phyloP scores from a whole-genome alignment of 179 eudicot genomes.

The Spinacia oleracea region DNA sequence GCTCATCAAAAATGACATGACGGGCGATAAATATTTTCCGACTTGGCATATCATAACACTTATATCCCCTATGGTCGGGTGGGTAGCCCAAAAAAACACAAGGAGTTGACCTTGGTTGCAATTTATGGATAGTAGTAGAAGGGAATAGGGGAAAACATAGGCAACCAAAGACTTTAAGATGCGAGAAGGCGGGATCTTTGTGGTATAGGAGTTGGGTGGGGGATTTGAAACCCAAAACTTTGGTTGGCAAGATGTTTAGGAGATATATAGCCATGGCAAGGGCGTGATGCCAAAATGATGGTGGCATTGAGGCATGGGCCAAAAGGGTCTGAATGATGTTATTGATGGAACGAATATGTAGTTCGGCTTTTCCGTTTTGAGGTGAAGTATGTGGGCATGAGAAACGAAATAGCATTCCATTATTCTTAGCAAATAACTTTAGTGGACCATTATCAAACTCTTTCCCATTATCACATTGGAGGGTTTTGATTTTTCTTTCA shows the following conservation, averaged over 20 bases:
- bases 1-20: no score
- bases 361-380: background rate
- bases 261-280: no score
- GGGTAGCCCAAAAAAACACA: background rate
- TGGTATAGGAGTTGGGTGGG: background rate
- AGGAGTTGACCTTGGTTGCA: background rate
- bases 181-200: background rate
- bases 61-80: background rate
- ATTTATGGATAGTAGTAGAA: background rate
- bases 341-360: background rate
- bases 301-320: background rate
- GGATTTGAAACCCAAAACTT: background rate
- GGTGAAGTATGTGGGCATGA: background rate
- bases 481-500: no score
- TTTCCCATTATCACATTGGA: background rate
- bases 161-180: background rate
- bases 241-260: no score
- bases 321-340: background rate
- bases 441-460: background rate
- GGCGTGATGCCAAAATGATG: background rate
- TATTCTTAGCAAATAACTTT: background rate
- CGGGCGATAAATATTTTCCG: background rate
- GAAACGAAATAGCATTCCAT: background rate
- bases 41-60: background rate
- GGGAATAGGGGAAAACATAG: slow-evolving; percentile 8